A percentile compares a stretch with the other conserved stretches of the same genome.
Evolutionary conservation across 371 early-diverging fungal species (phyloP).

Genomic region (Amoeboaphelidium protococcarum): DNA sequence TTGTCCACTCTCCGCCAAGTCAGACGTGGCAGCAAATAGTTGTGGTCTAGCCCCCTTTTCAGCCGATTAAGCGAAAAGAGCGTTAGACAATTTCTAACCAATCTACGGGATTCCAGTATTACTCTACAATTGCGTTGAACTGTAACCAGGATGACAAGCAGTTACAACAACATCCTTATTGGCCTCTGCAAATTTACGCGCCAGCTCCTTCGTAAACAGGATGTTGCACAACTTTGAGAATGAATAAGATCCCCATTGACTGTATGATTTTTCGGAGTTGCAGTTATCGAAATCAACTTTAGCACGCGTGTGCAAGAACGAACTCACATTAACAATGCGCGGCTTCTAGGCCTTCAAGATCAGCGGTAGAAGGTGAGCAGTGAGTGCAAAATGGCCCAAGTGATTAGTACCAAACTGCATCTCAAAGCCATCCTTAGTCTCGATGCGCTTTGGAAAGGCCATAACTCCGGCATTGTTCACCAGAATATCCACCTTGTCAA

Average conservation of each 20-base stretch:
- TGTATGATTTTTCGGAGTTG: constrained; percentile 11
- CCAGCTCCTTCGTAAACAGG: constrained; percentile 23
- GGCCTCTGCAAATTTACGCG: constrained; percentile 12
- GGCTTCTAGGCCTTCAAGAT: no score
- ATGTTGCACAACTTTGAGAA: constrained; percentile 33
- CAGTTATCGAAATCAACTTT: constrained; percentile 18
- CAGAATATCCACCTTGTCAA: not conserved
- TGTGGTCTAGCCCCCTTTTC: not conserved
- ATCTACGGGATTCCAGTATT: no score
- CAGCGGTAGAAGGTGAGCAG: no score
- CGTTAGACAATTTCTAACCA: no score
- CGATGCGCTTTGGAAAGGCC: not conserved
- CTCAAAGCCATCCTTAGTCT: constrained; percentile 5
- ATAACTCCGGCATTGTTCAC: constrained; percentile 5
- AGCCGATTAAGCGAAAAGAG: no score
- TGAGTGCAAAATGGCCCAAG: not conserved
- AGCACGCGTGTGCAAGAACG: constrained; percentile 13
- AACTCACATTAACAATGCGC: constrained; percentile 23
- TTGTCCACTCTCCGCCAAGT: not conserved
- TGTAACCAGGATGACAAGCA: constrained; percentile 33
- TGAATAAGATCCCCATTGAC: constrained; percentile 16
- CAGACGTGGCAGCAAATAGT: not conserved
- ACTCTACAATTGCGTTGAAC: constrained; percentile 21
- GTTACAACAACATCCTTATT: constrained; percentile 34
- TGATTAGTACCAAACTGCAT: constrained; percentile 1